These are phyloP conservation scores for Cyberlindnera maritima DNA, from an alignment of 805 yeast genomes.

Conservation along the genomic window DNA sequence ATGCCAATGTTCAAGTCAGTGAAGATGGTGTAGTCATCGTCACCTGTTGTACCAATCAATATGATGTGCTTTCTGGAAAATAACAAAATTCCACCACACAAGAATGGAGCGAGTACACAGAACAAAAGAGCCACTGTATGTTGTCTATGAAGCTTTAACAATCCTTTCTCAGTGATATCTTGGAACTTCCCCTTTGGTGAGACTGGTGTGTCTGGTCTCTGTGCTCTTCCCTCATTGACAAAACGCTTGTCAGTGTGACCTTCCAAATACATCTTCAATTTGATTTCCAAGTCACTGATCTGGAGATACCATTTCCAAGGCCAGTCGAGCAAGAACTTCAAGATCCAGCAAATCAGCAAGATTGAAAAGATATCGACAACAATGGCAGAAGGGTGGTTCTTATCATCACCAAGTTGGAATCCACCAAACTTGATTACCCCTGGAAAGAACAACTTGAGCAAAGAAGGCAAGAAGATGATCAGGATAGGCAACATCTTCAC, in stretches of 20 bases:
- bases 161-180: conserved; percentile 1
- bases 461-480: conserved; percentile 21
- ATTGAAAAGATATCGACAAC: conserved; percentile 34
- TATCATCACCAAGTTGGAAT: conserved; percentile 14
- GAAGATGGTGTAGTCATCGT: conserved; percentile 30
- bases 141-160: conserved; percentile 13
- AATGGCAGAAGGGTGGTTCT: conserved; percentile 19
- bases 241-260: background rate
- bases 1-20: conserved; percentile 36
- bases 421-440: conserved; percentile 11
- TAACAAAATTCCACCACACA: conserved; percentile 30
- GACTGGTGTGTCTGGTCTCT: background rate
- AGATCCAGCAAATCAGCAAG: conserved; percentile 33
- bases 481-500: conserved; percentile 20
- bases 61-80: conserved; percentile 30
- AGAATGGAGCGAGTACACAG: conserved; percentile 30
- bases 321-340: conserved; percentile 38
- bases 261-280: conserved; percentile 10
- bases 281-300: conserved; percentile 21
- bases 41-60: conserved; percentile 25
- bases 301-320: conserved; percentile 40
- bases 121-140: conserved; percentile 26
- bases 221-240: too few relatives aligned
- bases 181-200: background rate
- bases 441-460: conserved; percentile 19